Conservation (phyloP, 2,329 filamentous ascomycete genomes). For the Pseudogymnoascus sp. region DNA sequence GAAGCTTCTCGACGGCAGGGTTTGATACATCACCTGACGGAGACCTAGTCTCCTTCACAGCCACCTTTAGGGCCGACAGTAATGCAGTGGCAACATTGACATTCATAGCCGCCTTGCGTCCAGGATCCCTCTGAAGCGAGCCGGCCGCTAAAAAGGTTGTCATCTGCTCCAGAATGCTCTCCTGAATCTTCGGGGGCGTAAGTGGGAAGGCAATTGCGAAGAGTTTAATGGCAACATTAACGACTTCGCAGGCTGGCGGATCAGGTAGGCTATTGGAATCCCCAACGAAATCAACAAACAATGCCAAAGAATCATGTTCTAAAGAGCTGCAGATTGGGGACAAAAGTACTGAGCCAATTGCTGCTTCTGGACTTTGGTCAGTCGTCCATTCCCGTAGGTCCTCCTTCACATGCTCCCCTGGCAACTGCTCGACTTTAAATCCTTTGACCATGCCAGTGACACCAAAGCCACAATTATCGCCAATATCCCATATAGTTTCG, state of each 20-base stretch:
- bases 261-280: constrained; percentile 48
- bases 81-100: constrained; percentile 84
- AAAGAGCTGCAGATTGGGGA: constrained; percentile 74
- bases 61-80: constrained; percentile 71
- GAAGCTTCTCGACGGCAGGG: constrained; percentile 68
- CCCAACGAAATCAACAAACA: constrained; percentile 56
- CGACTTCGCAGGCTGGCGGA: constrained; percentile 83
- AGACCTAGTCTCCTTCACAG: constrained; percentile 70
- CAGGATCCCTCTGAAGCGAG: constrained; percentile 73
- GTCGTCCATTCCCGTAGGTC: constrained; percentile 41
- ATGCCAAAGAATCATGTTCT: constrained; percentile 78
- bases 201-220: constrained; percentile 88
- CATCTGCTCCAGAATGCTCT: constrained; percentile 91
- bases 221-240: constrained; percentile 86
- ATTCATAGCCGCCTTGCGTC: constrained; percentile 80
- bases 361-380: constrained; percentile 52
- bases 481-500: constrained; percentile 90
- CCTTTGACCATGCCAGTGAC: constrained; percentile 78
- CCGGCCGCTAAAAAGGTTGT: constrained; percentile 79
- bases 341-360: constrained; percentile 52
- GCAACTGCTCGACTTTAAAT: constrained; percentile 62
- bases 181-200: constrained; percentile 84
- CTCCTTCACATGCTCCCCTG: constrained; percentile 56
- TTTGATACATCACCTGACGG: constrained; percentile 65
- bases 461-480: constrained; percentile 90